A percentile compares a stretch with the other conserved stretches of the same genome.
Conservation (phyloP, 2,329 filamentous ascomycete genomes). For the Penicillium griseofulvum region DNA sequence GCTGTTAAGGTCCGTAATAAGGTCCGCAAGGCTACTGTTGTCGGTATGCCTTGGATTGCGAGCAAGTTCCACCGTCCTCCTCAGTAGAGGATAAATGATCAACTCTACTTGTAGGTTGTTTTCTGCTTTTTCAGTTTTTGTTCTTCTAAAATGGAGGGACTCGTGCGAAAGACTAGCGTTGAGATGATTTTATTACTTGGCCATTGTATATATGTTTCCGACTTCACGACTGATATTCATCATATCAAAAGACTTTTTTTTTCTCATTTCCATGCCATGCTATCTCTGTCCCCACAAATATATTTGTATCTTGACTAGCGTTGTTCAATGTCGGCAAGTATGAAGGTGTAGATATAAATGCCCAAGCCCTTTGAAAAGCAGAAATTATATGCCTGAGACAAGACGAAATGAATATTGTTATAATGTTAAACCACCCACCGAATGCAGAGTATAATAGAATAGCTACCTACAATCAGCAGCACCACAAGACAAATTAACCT, state of each 20-base stretch:
- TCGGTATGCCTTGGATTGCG: conserved; percentile 85
- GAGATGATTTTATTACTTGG: neutral
- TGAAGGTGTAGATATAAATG: too few species aligned
- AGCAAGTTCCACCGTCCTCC: conserved; percentile 66
- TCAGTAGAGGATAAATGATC: conserved; percentile 12
- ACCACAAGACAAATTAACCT: neutral
- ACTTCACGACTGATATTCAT: conserved; percentile 1
- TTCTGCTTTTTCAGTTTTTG: neutral
- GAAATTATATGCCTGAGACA: too few species aligned
- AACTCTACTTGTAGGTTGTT: neutral
- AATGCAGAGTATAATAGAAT: too few species aligned
- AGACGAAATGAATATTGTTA: neutral
- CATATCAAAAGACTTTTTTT: neutral
- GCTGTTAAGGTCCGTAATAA: conserved; percentile 75
- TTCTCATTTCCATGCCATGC: neutral
- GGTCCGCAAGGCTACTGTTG: conserved; percentile 69
- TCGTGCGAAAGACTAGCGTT: conserved; percentile 7
- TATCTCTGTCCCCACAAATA: neutral
- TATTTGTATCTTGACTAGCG: neutral
- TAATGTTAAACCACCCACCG: neutral
- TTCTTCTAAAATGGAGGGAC: neutral
- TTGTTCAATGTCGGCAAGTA: too few species aligned
- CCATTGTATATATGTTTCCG: conserved; percentile 5
- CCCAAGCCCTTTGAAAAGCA: too few species aligned
- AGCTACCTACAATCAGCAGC: neutral